Evolutionary conservation across 441 rosid species (phyloP).

Genomic region (Isatis lusitanica): DNA sequence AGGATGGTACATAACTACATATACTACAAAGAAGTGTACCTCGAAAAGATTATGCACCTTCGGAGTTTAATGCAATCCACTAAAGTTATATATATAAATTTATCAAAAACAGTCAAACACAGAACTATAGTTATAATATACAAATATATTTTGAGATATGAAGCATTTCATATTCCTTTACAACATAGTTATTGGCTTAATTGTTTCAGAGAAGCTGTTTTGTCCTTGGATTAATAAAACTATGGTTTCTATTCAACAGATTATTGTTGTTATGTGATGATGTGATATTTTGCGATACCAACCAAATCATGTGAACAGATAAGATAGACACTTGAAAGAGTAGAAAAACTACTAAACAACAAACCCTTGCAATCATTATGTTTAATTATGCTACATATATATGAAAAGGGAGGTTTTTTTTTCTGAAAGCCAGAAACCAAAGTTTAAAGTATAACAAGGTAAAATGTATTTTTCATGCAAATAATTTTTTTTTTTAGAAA

Average conservation of each 20-base stretch:
- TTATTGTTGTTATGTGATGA: neutral
- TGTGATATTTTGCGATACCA: neutral
- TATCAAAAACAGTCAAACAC: neutral
- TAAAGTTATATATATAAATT: neutral
- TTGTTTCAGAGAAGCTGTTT: neutral
- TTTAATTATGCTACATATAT: neutral
- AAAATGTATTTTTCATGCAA: neutral
- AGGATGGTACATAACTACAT: neutral
- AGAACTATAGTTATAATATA: neutral
- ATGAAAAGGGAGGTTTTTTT: neutral
- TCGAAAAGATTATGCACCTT: neutral
- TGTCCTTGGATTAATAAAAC: neutral
- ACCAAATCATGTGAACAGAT: constrained; percentile 5
- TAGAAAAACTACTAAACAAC: neutral
- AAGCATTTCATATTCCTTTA: neutral
- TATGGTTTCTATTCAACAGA: neutral
- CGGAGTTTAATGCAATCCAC: neutral
- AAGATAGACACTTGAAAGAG: neutral
- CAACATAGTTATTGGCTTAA: neutral
- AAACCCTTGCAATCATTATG: constrained; percentile 7
- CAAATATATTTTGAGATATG: neutral
- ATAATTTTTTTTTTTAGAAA: neutral
- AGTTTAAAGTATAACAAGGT: neutral
- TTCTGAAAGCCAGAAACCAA: neutral
- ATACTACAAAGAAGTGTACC: neutral